Percentiles rank a stretch among this genome's conserved stretches.
These are phyloP conservation scores for Fusarium cicatricum DNA, from an alignment of 2,329 filamentous ascomycete species.

Conservation along the genomic window DNA sequence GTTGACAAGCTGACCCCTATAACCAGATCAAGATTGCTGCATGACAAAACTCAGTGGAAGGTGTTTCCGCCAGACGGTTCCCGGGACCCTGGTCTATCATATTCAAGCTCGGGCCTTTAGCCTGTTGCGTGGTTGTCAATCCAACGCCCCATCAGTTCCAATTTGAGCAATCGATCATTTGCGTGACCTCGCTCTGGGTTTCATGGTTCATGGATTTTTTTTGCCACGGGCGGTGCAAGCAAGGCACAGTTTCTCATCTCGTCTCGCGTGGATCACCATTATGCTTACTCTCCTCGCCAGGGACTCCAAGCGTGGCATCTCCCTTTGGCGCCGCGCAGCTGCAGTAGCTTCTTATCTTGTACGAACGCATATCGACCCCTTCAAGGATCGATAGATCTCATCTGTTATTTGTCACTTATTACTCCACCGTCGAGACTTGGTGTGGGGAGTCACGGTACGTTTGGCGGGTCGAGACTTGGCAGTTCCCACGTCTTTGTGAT, in stretches of 20 bases:
- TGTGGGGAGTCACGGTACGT: conserved; percentile 19
- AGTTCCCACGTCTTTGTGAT: conserved; percentile 8
- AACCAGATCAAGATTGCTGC: conserved; percentile 33
- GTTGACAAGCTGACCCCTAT: conserved; percentile 36
- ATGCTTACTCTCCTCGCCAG: background rate
- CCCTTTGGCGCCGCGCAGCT: conserved; percentile 10
- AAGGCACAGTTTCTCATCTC: conserved; percentile 9
- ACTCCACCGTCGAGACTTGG: conserved; percentile 7
- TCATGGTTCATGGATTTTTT: conserved; percentile 10
- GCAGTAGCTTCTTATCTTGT: conserved; percentile 24
- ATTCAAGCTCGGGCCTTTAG: conserved; percentile 21
- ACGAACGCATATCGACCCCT: conserved; percentile 16
- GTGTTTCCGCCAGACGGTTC: conserved; percentile 17
- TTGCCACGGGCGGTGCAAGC: conserved; percentile 4
- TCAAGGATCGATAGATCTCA: conserved; percentile 26
- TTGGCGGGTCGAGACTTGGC: conserved; percentile 20
- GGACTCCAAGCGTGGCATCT: conserved; percentile 1
- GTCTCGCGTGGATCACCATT: conserved; percentile 10
- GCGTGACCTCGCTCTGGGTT: conserved; percentile 19
- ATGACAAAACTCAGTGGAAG: conserved; percentile 17
- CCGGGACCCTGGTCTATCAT: conserved; percentile 20
- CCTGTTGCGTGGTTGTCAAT: conserved; percentile 20
- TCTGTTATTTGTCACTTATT: conserved; percentile 23
- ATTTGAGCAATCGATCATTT: conserved; percentile 16
- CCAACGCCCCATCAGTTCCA: conserved; percentile 11